phyloP scores from a whole-genome alignment of 2,329 filamentous ascomycete genomes.

The Aspergillus piperis region DNA sequence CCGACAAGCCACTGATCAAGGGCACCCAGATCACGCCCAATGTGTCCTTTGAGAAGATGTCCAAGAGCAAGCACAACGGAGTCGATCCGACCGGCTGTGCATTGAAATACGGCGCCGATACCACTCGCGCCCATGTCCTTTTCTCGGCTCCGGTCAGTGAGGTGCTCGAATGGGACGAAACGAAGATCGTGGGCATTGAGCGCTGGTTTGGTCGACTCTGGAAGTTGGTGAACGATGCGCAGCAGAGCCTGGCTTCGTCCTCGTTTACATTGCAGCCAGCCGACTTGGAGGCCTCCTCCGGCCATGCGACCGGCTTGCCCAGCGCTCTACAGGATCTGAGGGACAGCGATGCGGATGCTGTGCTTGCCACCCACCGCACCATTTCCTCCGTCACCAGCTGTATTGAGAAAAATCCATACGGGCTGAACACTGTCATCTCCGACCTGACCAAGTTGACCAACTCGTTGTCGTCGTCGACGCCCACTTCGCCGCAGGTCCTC shows the following conservation, averaged over 20 bases:
- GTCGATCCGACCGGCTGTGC: conserved; percentile 78
- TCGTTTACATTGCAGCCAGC: conserved; percentile 26
- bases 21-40: conserved; percentile 61
- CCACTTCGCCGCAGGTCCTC: conserved; percentile 41
- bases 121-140: conserved; percentile 80
- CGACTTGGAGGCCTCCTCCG: conserved; percentile 20
- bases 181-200: conserved; percentile 77
- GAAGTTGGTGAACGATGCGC: conserved; percentile 54
- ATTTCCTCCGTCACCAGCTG: conserved; percentile 68
- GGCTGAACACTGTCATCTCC: conserved; percentile 80
- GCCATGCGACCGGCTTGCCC: conserved; percentile 30
- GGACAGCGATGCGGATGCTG: conserved; percentile 50
- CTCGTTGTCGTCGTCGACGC: conserved; percentile 52
- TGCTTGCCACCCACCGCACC: conserved; percentile 67
- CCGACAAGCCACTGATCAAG: conserved; percentile 61
- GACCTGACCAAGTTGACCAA: conserved; percentile 84
- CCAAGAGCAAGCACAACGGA: conserved; percentile 90
- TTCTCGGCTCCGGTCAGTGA: conserved; percentile 85
- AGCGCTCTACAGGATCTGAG: conserved; percentile 33
- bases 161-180: conserved; percentile 83
- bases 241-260: conserved; percentile 25
- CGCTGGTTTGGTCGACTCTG: conserved; percentile 74
- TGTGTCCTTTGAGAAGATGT: conserved; percentile 86
- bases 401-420: conserved; percentile 69
- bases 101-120: conserved; percentile 74